Percentiles rank a stretch among this genome's conserved stretches.
phyloP scores from a whole-genome alignment of 805 yeast species.

The Wickerhamiella spandovensis region DNA sequence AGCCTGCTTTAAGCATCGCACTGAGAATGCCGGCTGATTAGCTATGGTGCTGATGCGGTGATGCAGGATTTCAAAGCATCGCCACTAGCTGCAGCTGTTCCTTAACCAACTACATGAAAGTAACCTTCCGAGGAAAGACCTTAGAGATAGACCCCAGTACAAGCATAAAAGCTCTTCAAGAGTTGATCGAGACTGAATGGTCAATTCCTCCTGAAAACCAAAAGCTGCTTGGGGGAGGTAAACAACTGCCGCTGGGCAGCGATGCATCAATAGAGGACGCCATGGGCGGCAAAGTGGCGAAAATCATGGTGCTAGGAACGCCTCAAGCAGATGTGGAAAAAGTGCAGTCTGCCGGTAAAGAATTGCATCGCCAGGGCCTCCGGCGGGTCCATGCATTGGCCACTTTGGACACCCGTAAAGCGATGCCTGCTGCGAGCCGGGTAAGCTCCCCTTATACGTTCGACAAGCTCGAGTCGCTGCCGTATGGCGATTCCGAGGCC shows the following conservation, averaged over 20 bases:
- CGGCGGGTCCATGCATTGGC: conserved; percentile 10
- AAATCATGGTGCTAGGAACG: conserved; percentile 23
- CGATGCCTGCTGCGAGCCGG: conserved; percentile 1
- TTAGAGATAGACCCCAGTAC: conserved; percentile 10
- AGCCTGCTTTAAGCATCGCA: too few relatives aligned
- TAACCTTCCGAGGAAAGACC: not conserved
- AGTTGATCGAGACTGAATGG: conserved; percentile 17
- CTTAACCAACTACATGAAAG: not conserved
- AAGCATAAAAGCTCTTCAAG: conserved; percentile 16
- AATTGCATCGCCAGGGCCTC: conserved; percentile 12
- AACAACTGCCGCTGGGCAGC: conserved; percentile 16
- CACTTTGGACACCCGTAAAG: conserved; percentile 8
- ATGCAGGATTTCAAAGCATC: not conserved
- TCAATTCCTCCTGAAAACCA: conserved; percentile 21
- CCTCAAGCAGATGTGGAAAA: conserved; percentile 16
- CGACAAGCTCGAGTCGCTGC: conserved; percentile 20
- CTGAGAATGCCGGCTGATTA: too few relatives aligned
- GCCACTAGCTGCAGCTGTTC: too few relatives aligned
- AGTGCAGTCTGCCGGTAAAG: conserved; percentile 16
- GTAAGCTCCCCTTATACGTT: conserved; percentile 20
- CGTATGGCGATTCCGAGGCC: conserved; percentile 22
- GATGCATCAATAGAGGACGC: conserved; percentile 8
- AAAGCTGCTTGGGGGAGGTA: conserved; percentile 21
- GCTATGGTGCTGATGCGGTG: too few relatives aligned
- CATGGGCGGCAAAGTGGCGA: conserved; percentile 8